A percentile compares a stretch with the other conserved stretches of the same genome.
Conservation (phyloP, 345 rosid species). For the Litchi chinensis region DNA sequence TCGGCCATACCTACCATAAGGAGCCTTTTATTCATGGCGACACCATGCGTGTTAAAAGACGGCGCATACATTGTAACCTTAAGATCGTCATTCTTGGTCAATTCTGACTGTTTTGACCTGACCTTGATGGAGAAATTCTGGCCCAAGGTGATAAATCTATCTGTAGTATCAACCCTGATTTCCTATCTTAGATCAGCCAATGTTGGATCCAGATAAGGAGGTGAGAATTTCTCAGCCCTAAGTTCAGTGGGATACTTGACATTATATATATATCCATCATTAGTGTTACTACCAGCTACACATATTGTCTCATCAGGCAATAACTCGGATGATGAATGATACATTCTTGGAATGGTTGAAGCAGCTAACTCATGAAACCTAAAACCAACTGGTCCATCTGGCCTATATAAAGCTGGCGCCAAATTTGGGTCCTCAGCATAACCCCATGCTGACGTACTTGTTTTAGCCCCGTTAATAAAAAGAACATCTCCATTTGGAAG, state of each 20-base stretch:
- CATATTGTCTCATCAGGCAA: conserved; percentile 67
- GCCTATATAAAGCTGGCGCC: conserved; percentile 53
- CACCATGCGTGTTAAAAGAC: conserved; percentile 68
- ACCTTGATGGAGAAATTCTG: conserved; percentile 28
- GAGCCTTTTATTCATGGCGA: conserved; percentile 70
- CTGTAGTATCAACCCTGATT: conserved; percentile 19
- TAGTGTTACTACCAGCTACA: conserved; percentile 72
- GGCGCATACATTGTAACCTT: conserved; percentile 59
- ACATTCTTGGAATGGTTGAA: conserved; percentile 59
- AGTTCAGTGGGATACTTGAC: conserved; percentile 71
- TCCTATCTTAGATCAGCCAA: conserved; percentile 32
- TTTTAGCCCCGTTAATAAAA: conserved; percentile 68
- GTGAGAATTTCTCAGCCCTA: conserved; percentile 69
- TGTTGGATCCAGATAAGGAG: conserved; percentile 61
- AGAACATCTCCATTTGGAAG: conserved; percentile 78
- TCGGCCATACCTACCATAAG: conserved; percentile 30
- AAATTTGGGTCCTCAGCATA: conserved; percentile 67
- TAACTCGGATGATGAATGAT: conserved; percentile 55
- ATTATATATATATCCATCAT: conserved; percentile 53
- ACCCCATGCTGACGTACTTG: conserved; percentile 71
- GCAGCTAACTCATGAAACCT: conserved; percentile 46
- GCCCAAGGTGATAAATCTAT: conserved; percentile 33
- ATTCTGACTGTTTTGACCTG: neutral
- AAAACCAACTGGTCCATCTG: conserved; percentile 17
- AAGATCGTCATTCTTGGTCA: conserved; percentile 18